Evolutionary conservation across 1,139 yeast species (phyloP).

Genomic region (Debaryomyces subglobosus): DNA sequence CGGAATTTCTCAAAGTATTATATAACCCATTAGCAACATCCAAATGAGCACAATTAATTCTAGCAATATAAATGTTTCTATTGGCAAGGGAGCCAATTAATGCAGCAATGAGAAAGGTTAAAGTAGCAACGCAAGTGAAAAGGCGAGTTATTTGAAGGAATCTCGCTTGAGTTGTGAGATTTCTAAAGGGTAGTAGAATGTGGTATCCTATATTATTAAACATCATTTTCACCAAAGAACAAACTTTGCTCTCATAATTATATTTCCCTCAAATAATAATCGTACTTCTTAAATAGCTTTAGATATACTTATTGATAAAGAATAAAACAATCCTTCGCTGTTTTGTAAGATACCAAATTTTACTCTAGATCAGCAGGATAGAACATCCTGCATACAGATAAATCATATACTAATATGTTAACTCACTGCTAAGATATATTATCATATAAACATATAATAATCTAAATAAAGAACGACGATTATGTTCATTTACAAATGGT

Average conservation of each 20-base stretch:
- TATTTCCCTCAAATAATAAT: neutral
- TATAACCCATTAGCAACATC: constrained; percentile 57
- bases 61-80: constrained; percentile 33
- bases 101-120: constrained; percentile 26
- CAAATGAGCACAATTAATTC: constrained; percentile 51
- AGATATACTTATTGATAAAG: neutral
- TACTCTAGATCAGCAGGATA: neutral
- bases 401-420: no score
- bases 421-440: neutral
- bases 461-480: no score
- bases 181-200: constrained; percentile 26
- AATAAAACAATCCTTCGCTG: neutral
- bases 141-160: constrained; percentile 35
- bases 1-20: constrained; percentile 44
- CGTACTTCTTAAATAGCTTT: neutral
- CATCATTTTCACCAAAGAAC: neutral
- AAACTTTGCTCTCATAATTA: neutral
- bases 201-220: constrained; percentile 1
- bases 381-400: neutral
- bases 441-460: no score
- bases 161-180: constrained; percentile 35
- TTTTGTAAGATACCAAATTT: neutral
- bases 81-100: constrained; percentile 34
- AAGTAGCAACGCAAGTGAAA: constrained; percentile 22
- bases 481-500: no score